A percentile compares a stretch with the other conserved stretches of the same genome.
Evolutionary conservation across 2,329 filamentous ascomycete species (phyloP).

Genomic region (Beauveria sp.): DNA sequence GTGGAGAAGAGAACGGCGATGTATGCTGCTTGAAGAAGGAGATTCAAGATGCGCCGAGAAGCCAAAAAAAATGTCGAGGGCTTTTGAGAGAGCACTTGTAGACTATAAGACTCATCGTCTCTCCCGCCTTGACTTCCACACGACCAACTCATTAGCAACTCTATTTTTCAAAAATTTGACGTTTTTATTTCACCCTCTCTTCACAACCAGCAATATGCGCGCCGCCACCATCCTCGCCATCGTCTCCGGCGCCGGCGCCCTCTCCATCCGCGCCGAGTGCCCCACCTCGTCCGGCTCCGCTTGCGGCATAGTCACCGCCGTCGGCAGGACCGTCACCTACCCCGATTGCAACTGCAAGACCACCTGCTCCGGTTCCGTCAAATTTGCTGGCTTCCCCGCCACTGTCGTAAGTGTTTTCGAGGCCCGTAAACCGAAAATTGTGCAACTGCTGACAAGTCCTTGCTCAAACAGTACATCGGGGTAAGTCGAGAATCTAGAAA

Average conservation of each 20-base stretch:
- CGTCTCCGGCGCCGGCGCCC: slow-evolving; percentile 6
- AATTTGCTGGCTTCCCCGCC: not conserved
- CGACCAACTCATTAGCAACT: not conserved
- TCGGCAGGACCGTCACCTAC: not conserved
- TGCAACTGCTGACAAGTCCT: not conserved
- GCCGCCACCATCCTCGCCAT: slow-evolving; percentile 5
- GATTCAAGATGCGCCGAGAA: not conserved
- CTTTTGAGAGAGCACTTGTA: not conserved
- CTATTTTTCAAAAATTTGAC: not conserved
- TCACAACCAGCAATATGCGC: not conserved
- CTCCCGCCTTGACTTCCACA: not conserved
- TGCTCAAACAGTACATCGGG: slow-evolving; percentile 1
- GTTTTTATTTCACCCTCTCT: not conserved
- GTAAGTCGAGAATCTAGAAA: slow-evolving; percentile 1
- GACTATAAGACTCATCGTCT: not conserved
- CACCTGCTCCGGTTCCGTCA: slow-evolving; percentile 2
- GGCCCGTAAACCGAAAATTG: not conserved
- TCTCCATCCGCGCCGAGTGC: slow-evolving; percentile 8
- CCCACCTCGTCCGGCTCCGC: slow-evolving; percentile 7
- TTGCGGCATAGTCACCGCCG: not conserved
- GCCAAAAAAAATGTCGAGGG: no score
- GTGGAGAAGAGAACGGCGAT: not conserved
- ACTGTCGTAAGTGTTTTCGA: slow-evolving; percentile 1
- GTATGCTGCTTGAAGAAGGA: not conserved
- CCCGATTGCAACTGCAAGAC: slow-evolving; percentile 5